These are phyloP conservation scores for Globisporangium cederbergense DNA, from an alignment of 352 stramenopile species.

Conservation along the genomic window DNA sequence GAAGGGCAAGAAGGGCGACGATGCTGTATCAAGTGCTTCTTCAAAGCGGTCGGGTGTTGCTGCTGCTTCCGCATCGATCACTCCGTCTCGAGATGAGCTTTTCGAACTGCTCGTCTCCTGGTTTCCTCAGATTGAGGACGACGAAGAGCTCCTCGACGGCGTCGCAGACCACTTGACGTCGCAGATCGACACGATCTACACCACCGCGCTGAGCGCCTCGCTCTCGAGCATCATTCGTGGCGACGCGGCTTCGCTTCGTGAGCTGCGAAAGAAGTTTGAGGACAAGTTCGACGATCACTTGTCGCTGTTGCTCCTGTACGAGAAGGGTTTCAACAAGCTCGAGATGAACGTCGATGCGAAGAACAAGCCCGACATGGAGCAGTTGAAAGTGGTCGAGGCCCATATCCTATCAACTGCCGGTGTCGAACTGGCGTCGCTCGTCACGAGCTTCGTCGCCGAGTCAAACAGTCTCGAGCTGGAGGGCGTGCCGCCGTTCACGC, in stretches of 20 bases:
- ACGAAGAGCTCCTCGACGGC: conserved; percentile 65
- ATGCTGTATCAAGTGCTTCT: conserved; percentile 10
- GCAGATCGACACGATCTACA: conserved; percentile 51
- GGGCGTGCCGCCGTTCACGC: conserved; percentile 33
- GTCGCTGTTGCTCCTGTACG: conserved; percentile 40
- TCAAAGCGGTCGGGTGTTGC: conserved; percentile 3
- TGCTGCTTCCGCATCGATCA: conserved; percentile 31
- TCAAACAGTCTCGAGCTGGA: conserved; percentile 60
- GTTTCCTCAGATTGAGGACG: conserved; percentile 53
- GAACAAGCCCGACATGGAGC: conserved; percentile 30
- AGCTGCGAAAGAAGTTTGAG: conserved; percentile 73
- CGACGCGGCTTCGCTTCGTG: conserved; percentile 64
- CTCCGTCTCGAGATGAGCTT: conserved; percentile 40
- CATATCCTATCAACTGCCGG: conserved; percentile 49
- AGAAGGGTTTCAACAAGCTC: conserved; percentile 76
- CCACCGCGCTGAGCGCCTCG: conserved; percentile 38
- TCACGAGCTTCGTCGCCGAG: conserved; percentile 66
- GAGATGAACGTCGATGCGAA: conserved; percentile 53
- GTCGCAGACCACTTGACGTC: conserved; percentile 42
- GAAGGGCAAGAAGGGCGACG: conserved; percentile 32
- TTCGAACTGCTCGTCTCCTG: conserved; percentile 40
- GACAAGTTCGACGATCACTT: conserved; percentile 68
- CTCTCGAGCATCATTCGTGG: conserved; percentile 68
- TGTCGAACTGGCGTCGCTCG: conserved; percentile 47
- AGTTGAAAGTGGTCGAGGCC: conserved; percentile 50